phyloP scores from a whole-genome alignment of 2,329 filamentous ascomycete species.

The Hypoxylon sp. region DNA sequence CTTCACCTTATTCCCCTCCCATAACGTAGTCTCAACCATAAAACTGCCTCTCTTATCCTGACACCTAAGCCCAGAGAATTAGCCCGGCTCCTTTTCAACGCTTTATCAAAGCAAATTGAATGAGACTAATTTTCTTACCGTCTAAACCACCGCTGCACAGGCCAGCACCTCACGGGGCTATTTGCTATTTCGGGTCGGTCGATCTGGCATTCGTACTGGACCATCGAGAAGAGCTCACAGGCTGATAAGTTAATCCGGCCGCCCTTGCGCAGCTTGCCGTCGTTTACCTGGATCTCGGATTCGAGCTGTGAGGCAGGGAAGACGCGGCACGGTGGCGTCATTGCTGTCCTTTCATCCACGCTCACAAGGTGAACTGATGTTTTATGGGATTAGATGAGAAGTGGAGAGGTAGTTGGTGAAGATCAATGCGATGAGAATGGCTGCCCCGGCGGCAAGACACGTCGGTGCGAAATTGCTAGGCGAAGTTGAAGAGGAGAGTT shows the following conservation, averaged over 20 bases:
- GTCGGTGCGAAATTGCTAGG: conserved; percentile 66
- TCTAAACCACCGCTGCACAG: conserved; percentile 72
- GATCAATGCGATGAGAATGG: conserved; percentile 47
- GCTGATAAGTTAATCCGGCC: conserved; percentile 65
- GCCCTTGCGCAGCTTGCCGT: conserved; percentile 69
- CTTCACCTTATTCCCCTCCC: conserved; percentile 63
- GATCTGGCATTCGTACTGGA: conserved; percentile 74
- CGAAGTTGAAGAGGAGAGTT: conserved; percentile 70
- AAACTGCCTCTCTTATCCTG: conserved; percentile 70
- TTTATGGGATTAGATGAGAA: conserved; percentile 8
- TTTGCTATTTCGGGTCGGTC: conserved; percentile 62
- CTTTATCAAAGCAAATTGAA: conserved; percentile 19
- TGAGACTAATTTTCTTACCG: conserved; percentile 60
- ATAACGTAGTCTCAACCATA: conserved; percentile 74
- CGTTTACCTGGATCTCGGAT: conserved; percentile 64
- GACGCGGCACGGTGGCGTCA: conserved; percentile 71
- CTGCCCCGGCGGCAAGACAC: conserved; percentile 57
- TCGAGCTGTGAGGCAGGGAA: conserved; percentile 69
- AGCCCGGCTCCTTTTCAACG: background rate
- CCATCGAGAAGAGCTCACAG: conserved; percentile 71
- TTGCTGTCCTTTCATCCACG: conserved; percentile 50
- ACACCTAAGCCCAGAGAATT: conserved; percentile 62
- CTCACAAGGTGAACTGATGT: background rate
- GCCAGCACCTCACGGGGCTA: conserved; percentile 69
- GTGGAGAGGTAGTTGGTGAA: background rate